Percentiles rank a stretch among this genome's conserved stretches.
Evolutionary conservation across 768 basidiomycete genomes (phyloP).

Genomic region (Agaricus sinodeliciosus): DNA sequence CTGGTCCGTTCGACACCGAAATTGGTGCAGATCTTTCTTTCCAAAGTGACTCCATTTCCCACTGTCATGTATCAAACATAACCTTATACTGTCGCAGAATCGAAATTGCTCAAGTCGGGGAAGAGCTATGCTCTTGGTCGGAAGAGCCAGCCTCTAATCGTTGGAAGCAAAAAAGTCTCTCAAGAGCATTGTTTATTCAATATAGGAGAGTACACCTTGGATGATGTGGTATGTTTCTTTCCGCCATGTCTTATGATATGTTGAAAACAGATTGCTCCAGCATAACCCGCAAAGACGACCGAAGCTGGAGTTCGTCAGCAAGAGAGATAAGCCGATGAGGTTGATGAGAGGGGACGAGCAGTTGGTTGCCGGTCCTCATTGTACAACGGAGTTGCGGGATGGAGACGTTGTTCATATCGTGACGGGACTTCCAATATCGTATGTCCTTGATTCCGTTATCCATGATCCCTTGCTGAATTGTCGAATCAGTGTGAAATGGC

Average conservation of each 20-base stretch:
- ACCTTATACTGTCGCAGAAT: constrained; percentile 16
- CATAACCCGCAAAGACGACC: constrained; percentile 42
- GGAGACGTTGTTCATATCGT: constrained; percentile 49
- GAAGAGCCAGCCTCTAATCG: constrained; percentile 41
- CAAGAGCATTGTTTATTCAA: constrained; percentile 50
- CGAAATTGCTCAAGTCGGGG: constrained; percentile 59
- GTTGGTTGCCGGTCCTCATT: constrained; percentile 28
- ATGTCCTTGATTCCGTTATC: constrained; percentile 16
- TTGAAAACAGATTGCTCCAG: constrained; percentile 24
- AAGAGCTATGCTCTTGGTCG: constrained; percentile 50
- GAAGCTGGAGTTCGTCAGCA: constrained; percentile 38
- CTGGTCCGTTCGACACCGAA: constrained; percentile 47
- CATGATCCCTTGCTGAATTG: neutral
- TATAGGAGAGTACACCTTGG: constrained; percentile 43
- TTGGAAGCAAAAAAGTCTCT: constrained; percentile 63
- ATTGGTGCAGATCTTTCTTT: constrained; percentile 24
- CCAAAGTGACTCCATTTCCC: constrained; percentile 27
- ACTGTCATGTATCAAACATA: neutral
- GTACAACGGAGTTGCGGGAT: constrained; percentile 37
- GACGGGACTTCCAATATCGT: constrained; percentile 39
- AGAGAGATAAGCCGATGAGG: constrained; percentile 38
- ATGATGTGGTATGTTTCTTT: constrained; percentile 47
- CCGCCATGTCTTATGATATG: neutral
- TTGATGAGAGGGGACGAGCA: constrained; percentile 32
- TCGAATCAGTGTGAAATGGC: constrained; percentile 42